Evolutionary conservation across 352 stramenopile genomes (phyloP).

Genomic region (Phytophthora colocasiae): DNA sequence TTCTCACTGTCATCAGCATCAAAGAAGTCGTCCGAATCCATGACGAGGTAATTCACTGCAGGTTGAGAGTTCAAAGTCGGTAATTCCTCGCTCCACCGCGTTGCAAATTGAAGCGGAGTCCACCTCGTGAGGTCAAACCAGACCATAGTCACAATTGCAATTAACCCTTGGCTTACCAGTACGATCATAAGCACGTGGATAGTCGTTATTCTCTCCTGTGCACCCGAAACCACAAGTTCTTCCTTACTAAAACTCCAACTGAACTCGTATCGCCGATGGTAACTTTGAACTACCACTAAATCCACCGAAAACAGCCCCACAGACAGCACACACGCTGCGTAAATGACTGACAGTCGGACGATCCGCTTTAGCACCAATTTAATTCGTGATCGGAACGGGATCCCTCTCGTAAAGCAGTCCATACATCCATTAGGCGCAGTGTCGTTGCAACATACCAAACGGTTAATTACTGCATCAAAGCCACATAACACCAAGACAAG

Average conservation of each 20-base stretch:
- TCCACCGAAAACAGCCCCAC: constrained; percentile 30
- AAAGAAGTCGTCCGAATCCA: constrained; percentile 28
- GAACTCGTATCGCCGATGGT: constrained; percentile 26
- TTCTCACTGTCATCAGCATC: constrained; percentile 16
- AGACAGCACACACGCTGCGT: constrained; percentile 23
- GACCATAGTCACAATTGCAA: constrained; percentile 19
- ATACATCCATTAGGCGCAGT: constrained; percentile 38
- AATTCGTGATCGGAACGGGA: constrained; percentile 21
- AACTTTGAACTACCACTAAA: constrained; percentile 26
- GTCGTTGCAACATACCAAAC: constrained; percentile 33
- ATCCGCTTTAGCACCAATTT: constrained; percentile 40
- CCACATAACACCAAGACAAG: constrained; percentile 19
- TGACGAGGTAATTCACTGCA: constrained; percentile 33
- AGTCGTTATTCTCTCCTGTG: constrained; percentile 9
- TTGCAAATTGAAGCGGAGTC: constrained; percentile 20
- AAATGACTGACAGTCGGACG: constrained; percentile 13
- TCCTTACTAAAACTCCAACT: constrained; percentile 2
- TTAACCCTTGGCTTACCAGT: constrained; percentile 14
- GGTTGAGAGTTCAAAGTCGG: constrained; percentile 11
- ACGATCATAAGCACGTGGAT: constrained; percentile 5
- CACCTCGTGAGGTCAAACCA: constrained; percentile 42
- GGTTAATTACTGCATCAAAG: constrained; percentile 37
- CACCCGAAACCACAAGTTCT: constrained; percentile 1
- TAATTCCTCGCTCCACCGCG: constrained; percentile 2
- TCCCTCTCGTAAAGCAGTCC: constrained; percentile 37